Evolutionary conservation across 129 eudicot species (phyloP).

Genomic region (Arctium minus): DNA sequence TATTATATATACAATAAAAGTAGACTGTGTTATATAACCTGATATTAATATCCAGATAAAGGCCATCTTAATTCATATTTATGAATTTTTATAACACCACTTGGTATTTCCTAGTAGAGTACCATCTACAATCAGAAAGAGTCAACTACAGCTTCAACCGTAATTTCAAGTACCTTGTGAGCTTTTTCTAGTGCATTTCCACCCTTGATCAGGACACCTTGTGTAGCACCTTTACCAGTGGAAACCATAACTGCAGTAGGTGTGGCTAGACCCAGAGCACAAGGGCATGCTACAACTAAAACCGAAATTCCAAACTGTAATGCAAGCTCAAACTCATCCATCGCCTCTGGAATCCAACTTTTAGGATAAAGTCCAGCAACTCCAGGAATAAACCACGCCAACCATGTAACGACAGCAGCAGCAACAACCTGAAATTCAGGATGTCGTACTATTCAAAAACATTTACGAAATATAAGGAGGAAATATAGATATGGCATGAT

Average conservation of each 20-base stretch:
- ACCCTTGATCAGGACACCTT: slow-evolving; percentile 61
- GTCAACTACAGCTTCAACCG: background rate
- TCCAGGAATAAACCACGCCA: slow-evolving; percentile 55
- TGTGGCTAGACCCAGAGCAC: slow-evolving; percentile 62
- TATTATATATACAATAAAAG: background rate
- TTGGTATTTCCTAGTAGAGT: background rate
- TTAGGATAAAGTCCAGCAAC: slow-evolving; percentile 35
- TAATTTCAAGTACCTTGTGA: slow-evolving; percentile 39
- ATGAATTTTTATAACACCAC: background rate
- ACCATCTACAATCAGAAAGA: background rate
- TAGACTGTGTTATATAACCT: background rate
- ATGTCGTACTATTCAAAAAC: background rate
- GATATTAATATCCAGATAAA: background rate
- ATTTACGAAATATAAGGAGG: background rate
- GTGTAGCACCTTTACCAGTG: slow-evolving; percentile 60
- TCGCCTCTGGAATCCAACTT: slow-evolving; percentile 48
- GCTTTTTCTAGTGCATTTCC: slow-evolving; percentile 57
- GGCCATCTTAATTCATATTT: background rate
- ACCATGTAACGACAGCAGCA: slow-evolving; percentile 43
- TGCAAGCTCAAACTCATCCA: slow-evolving; percentile 57
- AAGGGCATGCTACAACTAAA: slow-evolving; percentile 64
- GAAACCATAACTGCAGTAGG: slow-evolving; percentile 70
- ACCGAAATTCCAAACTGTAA: slow-evolving; percentile 60
- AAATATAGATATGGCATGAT: background rate
- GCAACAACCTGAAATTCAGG: slow-evolving; percentile 38